Base-by-base conservation (phyloP, 495 filamentous ascomycete genomes). In the Aspergillus conjunctus region DNA sequence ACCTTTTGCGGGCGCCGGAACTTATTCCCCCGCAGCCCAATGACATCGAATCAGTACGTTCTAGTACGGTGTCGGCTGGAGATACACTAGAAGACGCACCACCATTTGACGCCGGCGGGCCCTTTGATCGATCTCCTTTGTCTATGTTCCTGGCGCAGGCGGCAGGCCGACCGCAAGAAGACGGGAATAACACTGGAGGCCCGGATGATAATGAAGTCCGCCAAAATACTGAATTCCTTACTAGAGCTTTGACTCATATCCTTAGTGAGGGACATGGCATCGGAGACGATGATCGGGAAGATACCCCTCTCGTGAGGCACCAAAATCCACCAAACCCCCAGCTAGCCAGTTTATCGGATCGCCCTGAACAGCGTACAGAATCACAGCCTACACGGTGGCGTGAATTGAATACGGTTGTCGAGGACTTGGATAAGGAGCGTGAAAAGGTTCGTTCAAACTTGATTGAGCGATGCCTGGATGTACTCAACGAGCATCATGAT, bases 381-480 rank as follows among this genome's bases (percentile, higher is more conserved):
- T 30, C 45, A 26, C 69, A 73, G 37, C 59, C 68, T 7, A 60
- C 61, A 12, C 66, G 63, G 44, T 60, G 69, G 33, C 72, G 79
- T 12, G 71, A 79, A 31, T 66, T 79, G 21, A 70, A 83, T 20
- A 92, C 91, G 0, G 76, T 48, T 21, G 18, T 93, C 51, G 91
- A 98, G 58, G 91, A 95, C 67, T 77, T 99, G 22, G 90, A 97
- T 59, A 81, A 84, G 31, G 87, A 91, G 70, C 87, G 95, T 39
- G 81, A 82, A 20, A 81, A 80, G 11, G 77, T 98, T 48, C 83
- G 91, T 32, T 80, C 85, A 8, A 88, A 90, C 55, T 75, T 98
- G 45, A 92, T 97, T 56, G 91, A 96, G 64, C 90, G 91, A 34
- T 94, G 87, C 59, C 80, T 99, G 17, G 92, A 98, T 71, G 86